A percentile compares a stretch with the other conserved stretches of the same genome.
Conservation (phyloP, 1,284 basidiomycete genomes). For the Prillingera fragicola region DNA sequence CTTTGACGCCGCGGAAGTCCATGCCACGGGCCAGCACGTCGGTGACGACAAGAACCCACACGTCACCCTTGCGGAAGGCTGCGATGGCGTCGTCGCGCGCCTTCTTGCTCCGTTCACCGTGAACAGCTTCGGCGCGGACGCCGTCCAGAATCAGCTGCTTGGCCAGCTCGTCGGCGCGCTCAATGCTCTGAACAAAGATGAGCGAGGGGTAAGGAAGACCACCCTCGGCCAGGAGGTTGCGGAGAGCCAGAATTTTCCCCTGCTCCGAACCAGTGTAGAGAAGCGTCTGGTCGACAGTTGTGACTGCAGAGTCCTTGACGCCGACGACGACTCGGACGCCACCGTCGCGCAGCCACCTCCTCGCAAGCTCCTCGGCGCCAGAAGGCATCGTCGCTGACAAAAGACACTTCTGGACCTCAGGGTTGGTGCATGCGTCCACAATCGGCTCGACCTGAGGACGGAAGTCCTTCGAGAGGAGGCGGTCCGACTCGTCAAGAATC, state of each 20-base stretch:
- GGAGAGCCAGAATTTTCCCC: conserved; percentile 82
- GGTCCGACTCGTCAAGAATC: conserved; percentile 84
- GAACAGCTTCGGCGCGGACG: conserved; percentile 84
- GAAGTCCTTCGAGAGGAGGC: conserved; percentile 84
- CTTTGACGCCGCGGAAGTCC: conserved; percentile 91
- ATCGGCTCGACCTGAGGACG: conserved; percentile 84
- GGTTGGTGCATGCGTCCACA: conserved; percentile 69
- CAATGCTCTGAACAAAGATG: conserved; percentile 88
- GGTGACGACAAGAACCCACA: conserved; percentile 88
- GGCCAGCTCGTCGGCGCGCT: conserved; percentile 81
- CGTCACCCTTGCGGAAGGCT: conserved; percentile 77
- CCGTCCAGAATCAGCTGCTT: conserved; percentile 80
- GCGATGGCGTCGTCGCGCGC: conserved; percentile 80
- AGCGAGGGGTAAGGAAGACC: conserved; percentile 82
- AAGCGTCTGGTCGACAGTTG: conserved; percentile 75
- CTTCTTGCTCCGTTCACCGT: conserved; percentile 78
- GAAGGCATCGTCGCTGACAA: conserved; percentile 93
- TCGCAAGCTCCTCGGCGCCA: conserved; percentile 77
- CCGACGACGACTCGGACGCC: conserved; percentile 90
- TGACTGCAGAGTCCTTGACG: conserved; percentile 75
- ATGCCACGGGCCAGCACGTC: conserved; percentile 95
- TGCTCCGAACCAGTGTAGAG: conserved; percentile 88
- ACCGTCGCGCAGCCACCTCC: conserved; percentile 68
- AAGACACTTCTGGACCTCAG: conserved; percentile 74
- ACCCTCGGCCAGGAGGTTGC: conserved; percentile 71